Evolutionary conservation across 371 early-diverging fungal species (phyloP), one percentile per base, ranked within the genome.

Genomic region (Mucor sp.): DNA sequence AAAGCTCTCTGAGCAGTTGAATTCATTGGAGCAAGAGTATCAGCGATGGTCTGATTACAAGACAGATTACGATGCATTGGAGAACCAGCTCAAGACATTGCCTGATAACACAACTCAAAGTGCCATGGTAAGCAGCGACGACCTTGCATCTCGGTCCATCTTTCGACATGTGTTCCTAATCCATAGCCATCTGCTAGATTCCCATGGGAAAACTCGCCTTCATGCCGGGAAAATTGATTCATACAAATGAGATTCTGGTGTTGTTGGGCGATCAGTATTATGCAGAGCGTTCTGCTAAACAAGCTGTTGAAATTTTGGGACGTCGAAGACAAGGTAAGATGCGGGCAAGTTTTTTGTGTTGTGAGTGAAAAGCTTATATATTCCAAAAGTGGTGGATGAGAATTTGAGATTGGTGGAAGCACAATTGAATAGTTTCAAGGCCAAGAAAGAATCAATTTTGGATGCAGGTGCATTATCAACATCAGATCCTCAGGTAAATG

Each of bases 261-360:
- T 72, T 91, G 28, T 83, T 97, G 55, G 97, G 97, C 27, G 96
- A 93, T 60, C 92, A 95, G 75, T 96, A 93, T 90, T 97, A 95
- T 74, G 93, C 85, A 11, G 95, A 96, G 68, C 80, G 91, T 44
- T 93, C 94, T 5, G 89, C 91, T 0, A 78, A 75, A 35, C 92
- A 97, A 70, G 94, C 97, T 0, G 65, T 80, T 4, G 90, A 74
- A 5, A 93, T 95, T 15, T 85, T 94, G 1, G 75, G 82, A 21
- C 82, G 95, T 28, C 75, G 96, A 21, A 83, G 84, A 70, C 84
- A 91, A 66, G 83, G 92, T 90, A 76, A 71, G 14, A 15, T 33
- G 3, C 17, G n/a, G n/a, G n/a, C n/a, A n/a, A 7, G 11, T 4
- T 14, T 9, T 12, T 25, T 0, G n/a, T n/a, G n/a, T n/a, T n/a